Percentiles rank a stretch among this genome's conserved stretches.
Evolutionary conservation across 202 grass and related monocot species (phyloP).

Genomic region (Setaria viridis): DNA sequence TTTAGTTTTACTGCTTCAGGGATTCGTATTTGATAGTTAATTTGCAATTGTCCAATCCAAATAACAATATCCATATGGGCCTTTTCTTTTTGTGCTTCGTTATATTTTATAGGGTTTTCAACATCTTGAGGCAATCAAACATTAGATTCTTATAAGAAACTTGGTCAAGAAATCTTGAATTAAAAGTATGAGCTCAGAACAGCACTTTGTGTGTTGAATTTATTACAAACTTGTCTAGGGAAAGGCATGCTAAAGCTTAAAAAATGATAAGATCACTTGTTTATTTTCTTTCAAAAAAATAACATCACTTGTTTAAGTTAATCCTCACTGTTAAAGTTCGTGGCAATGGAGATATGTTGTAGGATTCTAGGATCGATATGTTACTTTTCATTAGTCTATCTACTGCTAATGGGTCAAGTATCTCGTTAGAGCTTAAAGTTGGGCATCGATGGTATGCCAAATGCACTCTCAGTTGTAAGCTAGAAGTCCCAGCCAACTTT

Average conservation of each 20-base stretch:
- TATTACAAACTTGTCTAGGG: conserved; percentile 5
- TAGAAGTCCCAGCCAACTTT: background rate
- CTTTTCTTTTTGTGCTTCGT: background rate
- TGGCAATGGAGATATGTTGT: background rate
- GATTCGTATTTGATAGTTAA: background rate
- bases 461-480: background rate
- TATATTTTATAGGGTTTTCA: background rate
- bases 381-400: background rate
- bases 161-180: background rate
- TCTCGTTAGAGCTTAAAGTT: background rate
- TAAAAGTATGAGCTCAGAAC: background rate
- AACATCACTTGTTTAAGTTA: conserved; percentile 15
- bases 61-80: conserved; percentile 15
- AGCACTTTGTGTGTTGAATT: background rate
- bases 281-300: background rate
- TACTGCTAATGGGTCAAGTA: background rate
- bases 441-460: background rate
- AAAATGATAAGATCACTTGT: background rate
- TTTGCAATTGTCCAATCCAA: conserved; percentile 16
- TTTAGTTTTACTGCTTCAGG: conserved; percentile 5
- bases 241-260: background rate
- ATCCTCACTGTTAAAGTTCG: background rate
- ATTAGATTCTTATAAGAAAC: background rate
- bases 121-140: background rate
- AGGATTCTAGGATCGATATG: background rate